These are phyloP conservation scores for Aspergillus amoenus DNA, from an alignment of 2,329 filamentous ascomycete species.

Conservation along the genomic window DNA sequence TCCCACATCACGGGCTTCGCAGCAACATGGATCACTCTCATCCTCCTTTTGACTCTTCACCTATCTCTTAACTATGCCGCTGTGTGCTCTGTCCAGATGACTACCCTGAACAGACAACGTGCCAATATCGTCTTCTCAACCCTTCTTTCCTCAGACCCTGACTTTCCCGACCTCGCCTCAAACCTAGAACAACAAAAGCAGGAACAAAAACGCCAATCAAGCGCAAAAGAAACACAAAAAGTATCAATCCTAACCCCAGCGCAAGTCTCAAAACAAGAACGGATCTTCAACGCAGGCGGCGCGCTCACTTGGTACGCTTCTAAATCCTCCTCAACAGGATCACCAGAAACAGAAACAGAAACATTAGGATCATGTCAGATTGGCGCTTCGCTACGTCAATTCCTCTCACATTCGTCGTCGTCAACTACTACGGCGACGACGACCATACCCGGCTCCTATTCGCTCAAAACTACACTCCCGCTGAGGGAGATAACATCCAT, in stretches of 20 bases:
- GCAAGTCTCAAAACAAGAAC: slow-evolving; percentile 61
- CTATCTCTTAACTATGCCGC: slow-evolving; percentile 83
- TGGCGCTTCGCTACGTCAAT: slow-evolving; percentile 48
- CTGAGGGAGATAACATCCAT: slow-evolving; percentile 50
- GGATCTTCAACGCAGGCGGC: slow-evolving; percentile 62
- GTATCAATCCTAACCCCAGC: slow-evolving; percentile 54
- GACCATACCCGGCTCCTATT: slow-evolving; percentile 10
- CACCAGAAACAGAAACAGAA: background rate
- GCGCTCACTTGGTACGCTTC: slow-evolving; percentile 57
- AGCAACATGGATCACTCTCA: slow-evolving; percentile 72
- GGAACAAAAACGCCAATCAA: background rate
- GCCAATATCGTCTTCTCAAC: slow-evolving; percentile 73
- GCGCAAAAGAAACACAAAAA: slow-evolving; percentile 8
- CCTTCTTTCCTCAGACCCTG: slow-evolving; percentile 43
- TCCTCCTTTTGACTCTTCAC: slow-evolving; percentile 72
- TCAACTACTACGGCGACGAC: background rate
- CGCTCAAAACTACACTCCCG: slow-evolving; percentile 39
- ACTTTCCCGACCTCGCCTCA: slow-evolving; percentile 16
- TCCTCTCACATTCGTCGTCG: slow-evolving; percentile 22
- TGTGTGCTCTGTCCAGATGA: slow-evolving; percentile 80
- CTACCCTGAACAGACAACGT: slow-evolving; percentile 80
- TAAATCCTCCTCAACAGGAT: background rate
- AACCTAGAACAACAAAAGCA: background rate
- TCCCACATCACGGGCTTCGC: slow-evolving; percentile 68
- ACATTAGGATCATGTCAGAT: slow-evolving; percentile 55